Conservation (phyloP, 1,284 basidiomycete genomes). For the Cryptococcus depauperatus region DNA sequence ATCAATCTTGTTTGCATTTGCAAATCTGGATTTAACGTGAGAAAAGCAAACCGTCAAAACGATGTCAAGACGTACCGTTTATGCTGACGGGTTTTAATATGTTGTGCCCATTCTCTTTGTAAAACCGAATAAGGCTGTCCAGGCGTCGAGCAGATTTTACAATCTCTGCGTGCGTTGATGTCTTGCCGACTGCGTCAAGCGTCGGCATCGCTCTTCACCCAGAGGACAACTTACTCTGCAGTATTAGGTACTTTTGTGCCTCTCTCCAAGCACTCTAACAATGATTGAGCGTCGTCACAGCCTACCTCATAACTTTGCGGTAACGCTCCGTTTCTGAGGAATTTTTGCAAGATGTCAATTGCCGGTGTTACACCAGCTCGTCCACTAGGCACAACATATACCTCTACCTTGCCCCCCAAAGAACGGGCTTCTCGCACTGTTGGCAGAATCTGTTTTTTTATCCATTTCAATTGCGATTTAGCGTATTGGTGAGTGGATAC, state of each 20-base stretch:
- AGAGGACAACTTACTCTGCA: constrained; percentile 43
- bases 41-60: not conserved
- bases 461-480: constrained; percentile 84
- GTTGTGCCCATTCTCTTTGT: constrained; percentile 57
- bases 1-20: constrained; percentile 4
- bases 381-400: constrained; percentile 50
- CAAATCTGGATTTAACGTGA: not conserved
- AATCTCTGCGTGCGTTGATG: constrained; percentile 58
- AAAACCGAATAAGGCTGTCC: constrained; percentile 66
- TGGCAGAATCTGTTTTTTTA: constrained; percentile 81
- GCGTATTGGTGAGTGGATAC: constrained; percentile 84
- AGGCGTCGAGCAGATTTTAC: constrained; percentile 62
- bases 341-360: constrained; percentile 53
- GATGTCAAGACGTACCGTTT: constrained; percentile 30
- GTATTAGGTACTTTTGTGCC: constrained; percentile 30
- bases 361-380: constrained; percentile 55
- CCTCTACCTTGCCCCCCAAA: constrained; percentile 36
- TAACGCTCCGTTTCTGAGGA: constrained; percentile 52
- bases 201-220: constrained; percentile 6
- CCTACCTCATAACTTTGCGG: constrained; percentile 58
- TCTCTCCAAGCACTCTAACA: constrained; percentile 50
- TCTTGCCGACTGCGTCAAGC: constrained; percentile 50
- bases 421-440: constrained; percentile 54
- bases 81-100: constrained; percentile 58
- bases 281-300: constrained; percentile 47